Percentiles rank a stretch among this genome's conserved stretches.
These are phyloP conservation scores for Capsicum rhomboideum DNA, from an alignment of 257 asterid species.

Conservation along the genomic window DNA sequence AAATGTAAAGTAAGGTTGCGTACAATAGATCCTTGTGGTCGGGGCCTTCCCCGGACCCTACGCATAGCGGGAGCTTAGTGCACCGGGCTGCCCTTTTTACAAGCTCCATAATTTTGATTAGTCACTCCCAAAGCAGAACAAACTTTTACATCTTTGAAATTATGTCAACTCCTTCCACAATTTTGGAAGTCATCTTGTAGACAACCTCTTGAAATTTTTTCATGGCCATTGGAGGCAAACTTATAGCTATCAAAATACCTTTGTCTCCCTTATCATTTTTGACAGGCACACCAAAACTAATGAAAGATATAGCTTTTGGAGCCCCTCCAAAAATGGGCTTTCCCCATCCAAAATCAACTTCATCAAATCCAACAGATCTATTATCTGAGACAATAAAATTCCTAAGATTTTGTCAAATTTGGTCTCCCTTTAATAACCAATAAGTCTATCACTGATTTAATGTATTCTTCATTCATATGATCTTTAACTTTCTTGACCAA, in stretches of 20 bases:
- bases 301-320: background rate
- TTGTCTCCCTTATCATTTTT: background rate
- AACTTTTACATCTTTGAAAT: background rate
- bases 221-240: background rate
- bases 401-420: background rate
- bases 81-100: no score
- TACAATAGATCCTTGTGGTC: no score
- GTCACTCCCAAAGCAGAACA: background rate
- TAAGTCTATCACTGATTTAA: conserved; percentile 1
- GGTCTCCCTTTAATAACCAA: conserved; percentile 8
- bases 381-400: background rate
- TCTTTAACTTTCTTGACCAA: background rate
- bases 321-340: background rate
- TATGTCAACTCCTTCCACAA: background rate
- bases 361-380: background rate
- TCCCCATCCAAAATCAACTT: conserved; percentile 4
- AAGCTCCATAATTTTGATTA: background rate
- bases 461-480: conserved; percentile 6
- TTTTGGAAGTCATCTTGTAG: background rate
- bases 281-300: background rate
- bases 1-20: no score
- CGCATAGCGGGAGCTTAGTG: no score
- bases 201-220: background rate
- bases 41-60: no score
- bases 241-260: background rate